Percentiles rank a stretch among this genome's conserved stretches.
Conservation (phyloP, 306 rosid species). For the Glycine tomentella region DNA sequence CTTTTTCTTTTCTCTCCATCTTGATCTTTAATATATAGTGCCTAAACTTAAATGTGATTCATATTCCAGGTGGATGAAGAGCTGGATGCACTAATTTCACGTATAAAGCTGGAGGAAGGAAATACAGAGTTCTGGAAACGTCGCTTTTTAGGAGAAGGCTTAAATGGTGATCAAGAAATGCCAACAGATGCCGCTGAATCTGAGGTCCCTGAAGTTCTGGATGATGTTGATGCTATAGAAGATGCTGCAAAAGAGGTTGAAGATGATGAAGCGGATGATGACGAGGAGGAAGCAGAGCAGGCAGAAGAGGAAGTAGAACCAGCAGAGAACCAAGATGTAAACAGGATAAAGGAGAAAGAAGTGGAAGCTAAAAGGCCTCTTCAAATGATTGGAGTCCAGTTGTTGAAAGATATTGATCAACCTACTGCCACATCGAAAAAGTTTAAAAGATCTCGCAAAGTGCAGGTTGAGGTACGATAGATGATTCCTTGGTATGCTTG, state of each 20-base stretch:
- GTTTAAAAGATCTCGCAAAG: constrained; percentile 58
- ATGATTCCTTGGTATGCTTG: constrained; percentile 30
- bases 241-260: constrained; percentile 75
- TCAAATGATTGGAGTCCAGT: constrained; percentile 96
- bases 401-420: constrained; percentile 84
- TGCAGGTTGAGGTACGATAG: constrained; percentile 66
- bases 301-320: constrained; percentile 74
- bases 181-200: constrained; percentile 43
- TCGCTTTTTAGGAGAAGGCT: constrained; percentile 89
- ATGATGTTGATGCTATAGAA: constrained; percentile 64
- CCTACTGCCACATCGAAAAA: constrained; percentile 68
- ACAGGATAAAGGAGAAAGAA: constrained; percentile 82
- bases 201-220: constrained; percentile 63
- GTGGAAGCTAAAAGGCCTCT: constrained; percentile 83
- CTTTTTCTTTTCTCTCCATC: constrained; percentile 36
- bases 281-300: constrained; percentile 69
- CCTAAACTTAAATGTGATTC: constrained; percentile 42
- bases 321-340: constrained; percentile 74
- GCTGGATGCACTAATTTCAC: constrained; percentile 83
- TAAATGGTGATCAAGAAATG: constrained; percentile 58
- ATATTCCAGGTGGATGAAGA: constrained; percentile 88
- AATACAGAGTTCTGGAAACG: constrained; percentile 94
- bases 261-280: constrained; percentile 73
- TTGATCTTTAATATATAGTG: constrained; percentile 24
- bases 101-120: constrained; percentile 86